A percentile compares a stretch with the other conserved stretches of the same genome.
Conservation (phyloP, 2,329 filamentous ascomycete species). For the Aspergillus niger region DNA sequence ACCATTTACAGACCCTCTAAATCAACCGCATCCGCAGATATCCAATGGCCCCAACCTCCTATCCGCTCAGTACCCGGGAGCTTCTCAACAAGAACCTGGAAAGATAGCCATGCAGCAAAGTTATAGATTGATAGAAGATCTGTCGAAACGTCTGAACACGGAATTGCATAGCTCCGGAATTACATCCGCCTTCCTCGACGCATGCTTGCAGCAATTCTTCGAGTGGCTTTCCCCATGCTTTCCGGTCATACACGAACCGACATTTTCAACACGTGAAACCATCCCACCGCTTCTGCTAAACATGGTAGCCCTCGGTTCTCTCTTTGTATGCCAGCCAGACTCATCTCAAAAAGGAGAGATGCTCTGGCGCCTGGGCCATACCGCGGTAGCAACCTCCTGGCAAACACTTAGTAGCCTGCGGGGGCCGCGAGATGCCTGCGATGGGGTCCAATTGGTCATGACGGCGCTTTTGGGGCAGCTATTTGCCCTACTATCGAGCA, state of each 20-base stretch:
- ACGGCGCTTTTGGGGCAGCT: slow-evolving; percentile 20
- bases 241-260: slow-evolving; percentile 21
- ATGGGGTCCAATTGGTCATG: slow-evolving; percentile 22
- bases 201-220: slow-evolving; percentile 23
- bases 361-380: slow-evolving; percentile 24
- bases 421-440: slow-evolving; percentile 21
- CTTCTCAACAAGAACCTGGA: slow-evolving; percentile 9
- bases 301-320: slow-evolving; percentile 24
- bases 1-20: slow-evolving; percentile 11
- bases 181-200: slow-evolving; percentile 23
- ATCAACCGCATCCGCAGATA: not conserved
- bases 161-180: slow-evolving; percentile 20
- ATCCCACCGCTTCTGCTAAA: slow-evolving; percentile 22
- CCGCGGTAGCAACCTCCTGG: slow-evolving; percentile 25
- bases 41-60: not conserved
- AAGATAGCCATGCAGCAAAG: slow-evolving; percentile 19
- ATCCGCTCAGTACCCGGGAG: not conserved
- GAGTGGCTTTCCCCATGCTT: slow-evolving; percentile 17
- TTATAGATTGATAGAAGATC: slow-evolving; percentile 21
- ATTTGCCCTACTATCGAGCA: slow-evolving; percentile 22
- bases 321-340: slow-evolving; percentile 20
- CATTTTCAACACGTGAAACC: slow-evolving; percentile 15
- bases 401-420: slow-evolving; percentile 17
- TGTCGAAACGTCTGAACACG: slow-evolving; percentile 19
- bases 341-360: slow-evolving; percentile 22